These are phyloP conservation scores for Teunomyces kruisii DNA, from an alignment of 805 yeast species.

Conservation along the genomic window DNA sequence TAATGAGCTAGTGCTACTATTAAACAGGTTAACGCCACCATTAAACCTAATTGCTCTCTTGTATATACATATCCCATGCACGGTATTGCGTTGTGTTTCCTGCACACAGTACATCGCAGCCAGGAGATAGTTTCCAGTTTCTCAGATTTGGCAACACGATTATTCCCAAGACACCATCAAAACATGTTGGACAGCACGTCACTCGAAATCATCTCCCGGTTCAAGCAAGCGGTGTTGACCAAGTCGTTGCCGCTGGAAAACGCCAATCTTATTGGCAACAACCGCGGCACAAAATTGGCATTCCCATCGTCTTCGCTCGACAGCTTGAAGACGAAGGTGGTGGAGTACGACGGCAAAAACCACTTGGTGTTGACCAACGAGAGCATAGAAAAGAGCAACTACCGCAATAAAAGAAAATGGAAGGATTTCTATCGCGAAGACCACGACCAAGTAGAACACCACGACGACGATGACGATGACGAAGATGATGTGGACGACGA, in stretches of 20 bases:
- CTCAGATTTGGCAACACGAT: background rate
- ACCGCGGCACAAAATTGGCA: conserved; percentile 34
- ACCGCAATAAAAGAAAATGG: conserved; percentile 38
- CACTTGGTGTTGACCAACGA: conserved; percentile 39
- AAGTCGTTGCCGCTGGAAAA: conserved; percentile 9
- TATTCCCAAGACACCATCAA: background rate
- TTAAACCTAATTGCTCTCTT: too few species aligned
- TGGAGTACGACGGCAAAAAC: conserved; percentile 37
- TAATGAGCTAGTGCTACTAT: background rate
- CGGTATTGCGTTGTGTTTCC: background rate
- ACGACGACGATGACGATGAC: conserved; percentile 6
- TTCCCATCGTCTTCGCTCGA: conserved; percentile 15
- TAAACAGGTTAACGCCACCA: background rate
- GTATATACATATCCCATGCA: too few species aligned
- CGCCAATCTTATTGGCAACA: conserved; percentile 13
- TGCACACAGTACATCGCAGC: background rate
- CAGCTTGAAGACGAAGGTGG: conserved; percentile 31
- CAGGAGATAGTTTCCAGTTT: background rate
- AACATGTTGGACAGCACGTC: conserved; percentile 39
- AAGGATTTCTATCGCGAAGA: conserved; percentile 24
- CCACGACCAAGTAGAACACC: conserved; percentile 2
- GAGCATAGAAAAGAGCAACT: conserved; percentile 26
- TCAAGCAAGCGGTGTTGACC: conserved; percentile 36
- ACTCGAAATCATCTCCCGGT: conserved; percentile 36
- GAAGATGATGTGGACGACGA: conserved; percentile 13